Percentiles rank a stretch among this genome's conserved stretches.
These are phyloP conservation scores for Auricularia sp. DNA, from an alignment of 768 basidiomycete species.

Conservation along the genomic window DNA sequence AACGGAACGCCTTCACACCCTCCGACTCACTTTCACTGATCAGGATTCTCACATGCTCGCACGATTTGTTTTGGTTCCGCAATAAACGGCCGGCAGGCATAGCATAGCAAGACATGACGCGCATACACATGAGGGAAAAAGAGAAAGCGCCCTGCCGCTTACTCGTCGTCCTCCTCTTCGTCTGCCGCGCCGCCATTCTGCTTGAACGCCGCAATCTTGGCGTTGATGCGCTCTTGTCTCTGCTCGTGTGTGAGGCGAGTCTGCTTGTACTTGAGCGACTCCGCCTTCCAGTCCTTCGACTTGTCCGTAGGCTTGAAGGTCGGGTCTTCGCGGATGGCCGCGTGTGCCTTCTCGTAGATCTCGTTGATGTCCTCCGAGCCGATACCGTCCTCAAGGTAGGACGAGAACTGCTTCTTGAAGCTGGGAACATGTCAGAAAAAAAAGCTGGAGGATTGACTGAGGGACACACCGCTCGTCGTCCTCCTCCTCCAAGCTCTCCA, in stretches of 20 bases:
- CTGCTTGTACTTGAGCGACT: constrained; percentile 60
- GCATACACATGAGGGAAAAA: not conserved
- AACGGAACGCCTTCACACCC: no score
- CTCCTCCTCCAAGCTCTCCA: constrained; percentile 99
- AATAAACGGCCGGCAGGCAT: not conserved
- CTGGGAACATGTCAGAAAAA: constrained; percentile 26
- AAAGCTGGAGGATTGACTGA: constrained; percentile 16
- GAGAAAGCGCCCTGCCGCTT: constrained; percentile 17
- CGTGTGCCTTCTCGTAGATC: constrained; percentile 85
- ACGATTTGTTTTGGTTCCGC: not conserved
- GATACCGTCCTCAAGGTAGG: constrained; percentile 90
- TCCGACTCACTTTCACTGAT: no score
- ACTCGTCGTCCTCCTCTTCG: constrained; percentile 36
- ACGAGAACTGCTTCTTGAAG: constrained; percentile 95
- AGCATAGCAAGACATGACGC: constrained; percentile 5
- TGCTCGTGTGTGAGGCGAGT: constrained; percentile 63
- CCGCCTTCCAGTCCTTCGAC: constrained; percentile 84
- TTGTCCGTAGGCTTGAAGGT: constrained; percentile 84
- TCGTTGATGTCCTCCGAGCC: constrained; percentile 97
- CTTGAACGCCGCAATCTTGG: constrained; percentile 87
- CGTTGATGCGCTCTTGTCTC: constrained; percentile 70
- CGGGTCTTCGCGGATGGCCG: constrained; percentile 93
- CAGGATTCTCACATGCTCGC: not conserved
- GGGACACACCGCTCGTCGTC: constrained; percentile 77
- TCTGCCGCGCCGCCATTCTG: constrained; percentile 38